A percentile compares a stretch with the other conserved stretches of the same genome.
Conservation (phyloP, 768 basidiomycete genomes). For the Amanita rubescens region DNA sequence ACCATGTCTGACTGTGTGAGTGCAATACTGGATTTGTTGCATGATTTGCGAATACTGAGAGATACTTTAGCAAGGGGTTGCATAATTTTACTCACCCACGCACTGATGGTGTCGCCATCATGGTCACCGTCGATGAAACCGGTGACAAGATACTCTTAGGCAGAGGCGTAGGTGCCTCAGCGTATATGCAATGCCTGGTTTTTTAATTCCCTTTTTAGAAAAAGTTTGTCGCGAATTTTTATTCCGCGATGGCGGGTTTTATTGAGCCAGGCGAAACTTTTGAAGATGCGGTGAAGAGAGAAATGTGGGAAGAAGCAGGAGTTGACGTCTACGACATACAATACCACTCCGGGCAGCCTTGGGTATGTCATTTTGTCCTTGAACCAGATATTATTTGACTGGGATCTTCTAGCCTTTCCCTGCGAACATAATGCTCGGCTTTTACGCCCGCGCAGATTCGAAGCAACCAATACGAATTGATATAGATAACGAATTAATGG, state of each 20-base stretch:
- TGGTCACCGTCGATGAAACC: conserved; percentile 73
- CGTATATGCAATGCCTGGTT: too few species aligned
- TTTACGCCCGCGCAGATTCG: conserved; percentile 72
- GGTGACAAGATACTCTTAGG: conserved; percentile 85
- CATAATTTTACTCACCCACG: conserved; percentile 83
- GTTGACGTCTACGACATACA: conserved; percentile 75
- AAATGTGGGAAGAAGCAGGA: conserved; percentile 96
- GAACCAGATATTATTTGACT: not conserved
- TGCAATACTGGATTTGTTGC: not conserved
- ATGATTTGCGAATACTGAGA: conserved; percentile 9
- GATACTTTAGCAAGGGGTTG: conserved; percentile 59
- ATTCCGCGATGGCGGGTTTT: conserved; percentile 90
- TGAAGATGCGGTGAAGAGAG: conserved; percentile 87
- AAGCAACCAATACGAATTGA: conserved; percentile 72
- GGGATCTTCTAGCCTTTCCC: conserved; percentile 66
- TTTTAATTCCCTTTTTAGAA: too few species aligned
- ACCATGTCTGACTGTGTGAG: conserved; percentile 69
- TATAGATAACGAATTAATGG: conserved; percentile 93
- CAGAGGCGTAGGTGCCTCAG: conserved; percentile 51
- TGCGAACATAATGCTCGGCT: conserved; percentile 85
- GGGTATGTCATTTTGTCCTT: conserved; percentile 42
- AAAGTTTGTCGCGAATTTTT: conserved; percentile 63
- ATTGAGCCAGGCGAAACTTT: conserved; percentile 92
- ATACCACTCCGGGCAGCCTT: conserved; percentile 85
- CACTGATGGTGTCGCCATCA: conserved; percentile 88